Conservation (phyloP, 2,329 filamentous ascomycete species). For the Corynespora cassiicola region DNA sequence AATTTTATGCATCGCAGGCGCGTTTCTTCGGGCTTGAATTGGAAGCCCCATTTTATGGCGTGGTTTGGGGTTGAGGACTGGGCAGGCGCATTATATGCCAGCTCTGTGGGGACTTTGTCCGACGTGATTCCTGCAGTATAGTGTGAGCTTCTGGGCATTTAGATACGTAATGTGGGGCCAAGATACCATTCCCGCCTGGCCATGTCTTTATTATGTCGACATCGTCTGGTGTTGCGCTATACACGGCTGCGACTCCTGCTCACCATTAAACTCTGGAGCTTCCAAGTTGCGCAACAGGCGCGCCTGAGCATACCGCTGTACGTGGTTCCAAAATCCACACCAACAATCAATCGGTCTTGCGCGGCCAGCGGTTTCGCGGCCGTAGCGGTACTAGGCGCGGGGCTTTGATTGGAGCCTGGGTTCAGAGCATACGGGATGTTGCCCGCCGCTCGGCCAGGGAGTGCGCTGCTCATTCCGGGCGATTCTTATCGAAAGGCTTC, state of each 20-base stretch:
- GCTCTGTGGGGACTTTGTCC: conserved; percentile 84
- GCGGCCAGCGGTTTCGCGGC: conserved; percentile 18
- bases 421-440: conserved; percentile 42
- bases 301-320: conserved; percentile 66
- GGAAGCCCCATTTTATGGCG: conserved; percentile 76
- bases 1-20: conserved; percentile 83
- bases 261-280: conserved; percentile 15
- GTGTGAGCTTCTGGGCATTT: conserved; percentile 17
- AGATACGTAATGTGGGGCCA: background rate
- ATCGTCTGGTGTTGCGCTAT: conserved; percentile 78
- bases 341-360: conserved; percentile 74
- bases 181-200: conserved; percentile 75
- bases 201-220: conserved; percentile 82
- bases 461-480: conserved; percentile 29
- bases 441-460: conserved; percentile 29
- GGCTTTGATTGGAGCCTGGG: conserved; percentile 30
- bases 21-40: conserved; percentile 79
- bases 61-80: conserved; percentile 21
- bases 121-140: conserved; percentile 67
- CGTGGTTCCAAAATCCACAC: conserved; percentile 85
- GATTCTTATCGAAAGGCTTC: no score
- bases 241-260: conserved; percentile 71
- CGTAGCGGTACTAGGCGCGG: conserved; percentile 17
- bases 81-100: conserved; percentile 57
- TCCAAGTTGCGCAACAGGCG: background rate